Evolutionary conservation across 2,329 filamentous ascomycete genomes (phyloP).

Genomic region (Monascus ruber): DNA sequence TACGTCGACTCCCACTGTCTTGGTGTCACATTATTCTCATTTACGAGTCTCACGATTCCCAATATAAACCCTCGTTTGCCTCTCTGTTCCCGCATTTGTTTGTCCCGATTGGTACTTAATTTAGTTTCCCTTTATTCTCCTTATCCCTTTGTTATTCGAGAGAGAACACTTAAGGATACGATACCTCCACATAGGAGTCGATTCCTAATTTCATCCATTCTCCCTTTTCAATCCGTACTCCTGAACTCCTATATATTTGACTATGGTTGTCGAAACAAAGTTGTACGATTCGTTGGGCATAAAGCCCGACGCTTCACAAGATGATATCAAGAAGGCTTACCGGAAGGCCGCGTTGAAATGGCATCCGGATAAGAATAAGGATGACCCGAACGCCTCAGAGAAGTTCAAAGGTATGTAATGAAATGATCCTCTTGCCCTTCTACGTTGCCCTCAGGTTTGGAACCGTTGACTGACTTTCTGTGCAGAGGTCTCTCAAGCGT

Average conservation of each 20-base stretch:
- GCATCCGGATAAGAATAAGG: slow-evolving; percentile 97
- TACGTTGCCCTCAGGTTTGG: neutral
- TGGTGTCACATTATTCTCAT: too few relatives aligned
- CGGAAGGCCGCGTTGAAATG: slow-evolving; percentile 78
- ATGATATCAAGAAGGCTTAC: slow-evolving; percentile 91
- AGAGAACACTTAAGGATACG: too few relatives aligned
- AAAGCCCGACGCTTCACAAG: slow-evolving; percentile 69
- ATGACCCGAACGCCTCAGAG: slow-evolving; percentile 71
- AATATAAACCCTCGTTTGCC: neutral
- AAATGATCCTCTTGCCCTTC: slow-evolving; percentile 1
- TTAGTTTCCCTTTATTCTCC: too few relatives aligned
- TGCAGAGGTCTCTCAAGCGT: slow-evolving; percentile 82
- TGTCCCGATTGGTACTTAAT: too few relatives aligned
- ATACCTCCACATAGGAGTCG: too few relatives aligned
- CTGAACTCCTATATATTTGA: slow-evolving; percentile 14
- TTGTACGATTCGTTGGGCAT: slow-evolving; percentile 80
- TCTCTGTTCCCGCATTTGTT: too few relatives aligned
- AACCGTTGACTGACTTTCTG: slow-evolving; percentile 5
- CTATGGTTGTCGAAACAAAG: slow-evolving; percentile 89
- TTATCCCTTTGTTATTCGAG: too few relatives aligned
- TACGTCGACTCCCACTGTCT: too few relatives aligned
- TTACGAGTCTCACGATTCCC: neutral
- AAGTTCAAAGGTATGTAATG: slow-evolving; percentile 68
- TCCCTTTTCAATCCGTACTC: neutral
- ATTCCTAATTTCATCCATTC: neutral